A percentile compares a stretch with the other conserved stretches of the same genome.
These are phyloP conservation scores for Amylostereum areolatum DNA, from an alignment of 1,284 basidiomycete genomes.

Conservation along the genomic window DNA sequence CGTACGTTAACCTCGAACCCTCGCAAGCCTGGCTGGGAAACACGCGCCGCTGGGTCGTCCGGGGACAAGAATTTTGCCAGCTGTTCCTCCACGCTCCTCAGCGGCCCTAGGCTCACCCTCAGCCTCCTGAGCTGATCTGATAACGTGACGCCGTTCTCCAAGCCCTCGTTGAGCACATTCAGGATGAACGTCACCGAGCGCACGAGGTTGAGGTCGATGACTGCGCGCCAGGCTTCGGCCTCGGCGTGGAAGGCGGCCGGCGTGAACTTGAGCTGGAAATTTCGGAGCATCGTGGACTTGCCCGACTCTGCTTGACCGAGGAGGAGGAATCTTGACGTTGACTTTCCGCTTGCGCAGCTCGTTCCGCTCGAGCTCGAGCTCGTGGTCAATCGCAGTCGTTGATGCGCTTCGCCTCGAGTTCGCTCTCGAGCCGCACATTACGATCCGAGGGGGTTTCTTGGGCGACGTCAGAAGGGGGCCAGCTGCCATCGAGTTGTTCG, in stretches of 20 bases:
- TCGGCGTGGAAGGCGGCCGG: conserved; percentile 54
- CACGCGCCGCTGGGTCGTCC: conserved; percentile 12
- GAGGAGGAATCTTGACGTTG: conserved; percentile 44
- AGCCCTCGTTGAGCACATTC: conserved; percentile 27
- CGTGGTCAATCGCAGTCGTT: conserved; percentile 52
- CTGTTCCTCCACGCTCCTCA: conserved; percentile 50
- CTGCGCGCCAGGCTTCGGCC: conserved; percentile 51
- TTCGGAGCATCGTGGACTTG: conserved; percentile 62
- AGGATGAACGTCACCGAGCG: conserved; percentile 54
- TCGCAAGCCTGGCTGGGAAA: conserved; percentile 30
- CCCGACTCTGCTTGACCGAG: conserved; percentile 63
- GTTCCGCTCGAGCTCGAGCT: conserved; percentile 36
- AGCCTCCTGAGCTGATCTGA: conserved; percentile 36
- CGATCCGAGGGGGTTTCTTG: conserved; percentile 31
- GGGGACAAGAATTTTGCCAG: conserved; percentile 26
- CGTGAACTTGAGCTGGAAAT: conserved; percentile 56
- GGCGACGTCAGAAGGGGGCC: conserved; percentile 13
- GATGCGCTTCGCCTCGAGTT: conserved; percentile 45
- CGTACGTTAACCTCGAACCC: conserved; percentile 44
- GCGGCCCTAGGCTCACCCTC: conserved; percentile 44
- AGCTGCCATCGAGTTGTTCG: conserved; percentile 8
- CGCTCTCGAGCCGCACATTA: conserved; percentile 33
- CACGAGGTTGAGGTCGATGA: conserved; percentile 60
- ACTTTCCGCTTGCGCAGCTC: conserved; percentile 31
- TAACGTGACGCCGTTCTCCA: background rate